Evolutionary conservation across 1,284 basidiomycete genomes (phyloP).

Genomic region (Malassezia obtusa): DNA sequence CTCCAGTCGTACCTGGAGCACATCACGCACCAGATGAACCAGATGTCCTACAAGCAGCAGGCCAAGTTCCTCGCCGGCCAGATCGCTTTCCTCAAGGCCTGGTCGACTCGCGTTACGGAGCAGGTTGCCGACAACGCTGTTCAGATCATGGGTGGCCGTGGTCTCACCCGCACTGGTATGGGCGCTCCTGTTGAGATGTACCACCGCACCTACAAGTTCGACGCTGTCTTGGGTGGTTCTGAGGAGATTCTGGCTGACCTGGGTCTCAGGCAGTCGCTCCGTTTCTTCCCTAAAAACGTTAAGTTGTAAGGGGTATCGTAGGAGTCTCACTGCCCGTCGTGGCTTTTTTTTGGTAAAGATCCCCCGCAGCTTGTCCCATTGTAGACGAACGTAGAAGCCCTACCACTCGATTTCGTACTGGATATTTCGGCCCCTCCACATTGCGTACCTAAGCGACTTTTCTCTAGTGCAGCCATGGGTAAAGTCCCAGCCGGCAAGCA

Average conservation of each 20-base stretch:
- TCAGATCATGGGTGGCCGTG: constrained; percentile 63
- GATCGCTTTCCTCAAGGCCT: constrained; percentile 64
- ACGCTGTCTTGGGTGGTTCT: constrained; percentile 49
- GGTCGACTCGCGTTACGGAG: constrained; percentile 44
- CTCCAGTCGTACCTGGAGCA: constrained; percentile 81
- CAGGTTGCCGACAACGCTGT: constrained; percentile 64
- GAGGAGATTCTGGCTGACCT: constrained; percentile 53
- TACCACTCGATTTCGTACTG: too few relatives aligned
- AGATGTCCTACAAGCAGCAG: constrained; percentile 66
- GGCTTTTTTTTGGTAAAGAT: background rate
- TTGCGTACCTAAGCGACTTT: too few relatives aligned
- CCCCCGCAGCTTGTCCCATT: background rate
- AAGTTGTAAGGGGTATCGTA: constrained; percentile 21
- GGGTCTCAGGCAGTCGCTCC: constrained; percentile 52
- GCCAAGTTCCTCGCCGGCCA: constrained; percentile 54
- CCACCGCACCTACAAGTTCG: constrained; percentile 63
- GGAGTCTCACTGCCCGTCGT: too few relatives aligned
- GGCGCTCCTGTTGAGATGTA: constrained; percentile 53
- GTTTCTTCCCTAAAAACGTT: constrained; percentile 40
- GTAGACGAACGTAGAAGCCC: too few relatives aligned
- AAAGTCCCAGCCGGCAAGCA: too few relatives aligned
- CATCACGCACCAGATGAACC: constrained; percentile 80
- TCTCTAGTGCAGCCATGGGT: too few relatives aligned
- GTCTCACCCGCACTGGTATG: constrained; percentile 59
- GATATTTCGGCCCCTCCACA: too few relatives aligned